Evolutionary conservation across 208 protist genomes (phyloP).

Genomic region (Phytomonas francai): DNA sequence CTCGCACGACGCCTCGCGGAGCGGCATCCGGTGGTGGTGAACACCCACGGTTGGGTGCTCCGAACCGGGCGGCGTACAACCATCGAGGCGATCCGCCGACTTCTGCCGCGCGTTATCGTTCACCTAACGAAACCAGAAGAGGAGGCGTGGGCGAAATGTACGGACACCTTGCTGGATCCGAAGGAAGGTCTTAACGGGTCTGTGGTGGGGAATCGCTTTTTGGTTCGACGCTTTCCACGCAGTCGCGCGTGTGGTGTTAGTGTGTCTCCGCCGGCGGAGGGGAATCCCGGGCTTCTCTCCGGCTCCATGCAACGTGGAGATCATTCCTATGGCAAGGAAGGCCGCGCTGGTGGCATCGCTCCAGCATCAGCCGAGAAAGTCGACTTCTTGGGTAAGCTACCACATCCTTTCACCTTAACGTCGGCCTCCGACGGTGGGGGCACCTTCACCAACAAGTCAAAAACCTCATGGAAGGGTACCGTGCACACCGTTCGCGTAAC

Average conservation of each 20-base stretch:
- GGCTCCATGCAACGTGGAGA: neutral
- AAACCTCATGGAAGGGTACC: slow-evolving; percentile 17
- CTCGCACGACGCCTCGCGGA: slow-evolving; percentile 20
- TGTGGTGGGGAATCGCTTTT: slow-evolving; percentile 56
- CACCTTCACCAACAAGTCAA: neutral
- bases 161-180: slow-evolving; percentile 30
- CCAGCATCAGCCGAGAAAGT: neutral
- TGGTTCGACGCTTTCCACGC: slow-evolving; percentile 20
- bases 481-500: slow-evolving; percentile 34
- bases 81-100: slow-evolving; percentile 62
- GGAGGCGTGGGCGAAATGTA: slow-evolving; percentile 37
- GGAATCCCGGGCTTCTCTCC: neutral
- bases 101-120: slow-evolving; percentile 63
- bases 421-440: no score
- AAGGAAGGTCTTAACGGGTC: slow-evolving; percentile 54
- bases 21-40: slow-evolving; percentile 68
- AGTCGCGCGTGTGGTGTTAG: neutral
- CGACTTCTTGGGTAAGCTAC: neutral
- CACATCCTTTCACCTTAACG: no score
- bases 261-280: neutral
- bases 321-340: no score
- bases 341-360: no score
- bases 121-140: slow-evolving; percentile 54
- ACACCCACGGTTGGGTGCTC: slow-evolving; percentile 89
- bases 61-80: slow-evolving; percentile 69